Evolutionary conservation across 2,329 filamentous ascomycete genomes (phyloP).

Genomic region (Exophiala mesophila): DNA sequence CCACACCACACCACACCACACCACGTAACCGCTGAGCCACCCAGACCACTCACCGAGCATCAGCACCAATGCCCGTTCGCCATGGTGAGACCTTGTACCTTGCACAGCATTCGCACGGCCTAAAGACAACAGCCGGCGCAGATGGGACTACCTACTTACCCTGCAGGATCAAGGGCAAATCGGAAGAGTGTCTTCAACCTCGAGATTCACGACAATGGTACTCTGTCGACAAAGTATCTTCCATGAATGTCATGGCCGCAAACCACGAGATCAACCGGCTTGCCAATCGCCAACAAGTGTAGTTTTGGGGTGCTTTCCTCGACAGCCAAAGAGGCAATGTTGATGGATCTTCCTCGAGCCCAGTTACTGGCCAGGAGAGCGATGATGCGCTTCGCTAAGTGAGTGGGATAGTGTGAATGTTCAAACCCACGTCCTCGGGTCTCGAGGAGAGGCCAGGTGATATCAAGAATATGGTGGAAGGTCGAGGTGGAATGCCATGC

Average conservation of each 20-base stretch:
- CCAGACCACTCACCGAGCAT: too few relatives aligned
- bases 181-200: too few relatives aligned
- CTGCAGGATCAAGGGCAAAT: too few relatives aligned
- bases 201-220: constrained; percentile 4
- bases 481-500: background rate
- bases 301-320: background rate
- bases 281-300: constrained; percentile 1
- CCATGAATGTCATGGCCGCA: background rate
- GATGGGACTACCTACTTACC: too few relatives aligned
- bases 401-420: constrained; percentile 27
- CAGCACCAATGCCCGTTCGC: too few relatives aligned
- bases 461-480: constrained; percentile 14
- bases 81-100: too few relatives aligned
- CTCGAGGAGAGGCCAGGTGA: constrained; percentile 24
- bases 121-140: too few relatives aligned
- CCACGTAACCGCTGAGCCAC: too few relatives aligned
- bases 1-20: too few relatives aligned
- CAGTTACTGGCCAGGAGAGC: constrained; percentile 10
- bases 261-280: constrained; percentile 1
- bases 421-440: constrained; percentile 21
- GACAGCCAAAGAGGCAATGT: background rate
- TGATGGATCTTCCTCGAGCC: background rate
- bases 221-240: constrained; percentile 6
- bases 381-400: constrained; percentile 25
- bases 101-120: too few relatives aligned